These are phyloP conservation scores for Arxiozyma slooffiae DNA, from an alignment of 1,139 yeast species.

Conservation along the genomic window DNA sequence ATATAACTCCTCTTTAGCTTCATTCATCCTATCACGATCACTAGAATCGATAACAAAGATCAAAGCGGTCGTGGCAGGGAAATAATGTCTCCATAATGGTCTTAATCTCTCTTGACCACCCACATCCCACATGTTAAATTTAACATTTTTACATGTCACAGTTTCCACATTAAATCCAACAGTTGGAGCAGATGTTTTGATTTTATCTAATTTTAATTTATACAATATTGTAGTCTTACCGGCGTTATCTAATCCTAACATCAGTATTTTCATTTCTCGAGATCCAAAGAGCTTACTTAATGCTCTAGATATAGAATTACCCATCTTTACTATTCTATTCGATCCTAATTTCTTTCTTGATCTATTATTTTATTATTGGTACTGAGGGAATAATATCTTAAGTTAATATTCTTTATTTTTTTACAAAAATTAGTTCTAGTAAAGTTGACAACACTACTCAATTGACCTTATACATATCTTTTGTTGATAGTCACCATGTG, in stretches of 20 bases:
- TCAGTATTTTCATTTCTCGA: slow-evolving; percentile 49
- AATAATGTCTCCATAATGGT: slow-evolving; percentile 91
- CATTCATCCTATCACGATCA: slow-evolving; percentile 62
- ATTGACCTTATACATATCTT: neutral
- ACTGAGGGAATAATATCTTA: neutral
- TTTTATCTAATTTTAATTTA: slow-evolving; percentile 28
- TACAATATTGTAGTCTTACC: slow-evolving; percentile 62
- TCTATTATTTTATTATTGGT: too few relatives aligned
- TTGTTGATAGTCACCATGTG: neutral
- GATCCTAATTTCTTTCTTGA: neutral
- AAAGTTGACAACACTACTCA: neutral
- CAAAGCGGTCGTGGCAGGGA: slow-evolving; percentile 88
- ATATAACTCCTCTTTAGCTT: slow-evolving; percentile 67
- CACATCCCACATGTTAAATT: slow-evolving; percentile 94
- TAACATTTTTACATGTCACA: slow-evolving; percentile 74
- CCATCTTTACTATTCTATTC: slow-evolving; percentile 30
- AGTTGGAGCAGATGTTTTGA: slow-evolving; percentile 77
- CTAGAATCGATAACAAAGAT: slow-evolving; percentile 84
- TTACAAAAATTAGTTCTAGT: too few relatives aligned
- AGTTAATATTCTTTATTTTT: neutral
- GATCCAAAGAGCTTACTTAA: slow-evolving; percentile 43
- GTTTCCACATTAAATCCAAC: slow-evolving; percentile 94
- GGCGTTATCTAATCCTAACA: slow-evolving; percentile 89
- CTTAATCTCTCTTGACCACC: slow-evolving; percentile 91
- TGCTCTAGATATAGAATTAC: slow-evolving; percentile 40